Percentiles rank a stretch among this genome's conserved stretches.
Conservation (phyloP, 768 basidiomycete species). For the Macrolepiota albuminosa region DNA sequence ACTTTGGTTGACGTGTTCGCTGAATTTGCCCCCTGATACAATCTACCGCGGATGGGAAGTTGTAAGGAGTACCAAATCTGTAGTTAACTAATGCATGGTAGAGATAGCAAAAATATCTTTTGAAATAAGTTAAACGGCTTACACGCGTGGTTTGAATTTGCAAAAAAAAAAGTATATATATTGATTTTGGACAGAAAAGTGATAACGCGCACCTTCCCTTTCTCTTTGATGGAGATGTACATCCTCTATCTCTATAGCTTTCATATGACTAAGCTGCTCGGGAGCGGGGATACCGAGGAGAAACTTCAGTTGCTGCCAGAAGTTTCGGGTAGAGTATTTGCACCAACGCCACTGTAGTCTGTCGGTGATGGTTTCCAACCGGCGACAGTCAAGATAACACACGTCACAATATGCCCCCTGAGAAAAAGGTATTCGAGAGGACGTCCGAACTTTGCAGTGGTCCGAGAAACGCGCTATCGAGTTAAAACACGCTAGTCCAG, state of each 20-base stretch:
- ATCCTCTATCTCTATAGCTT: not conserved
- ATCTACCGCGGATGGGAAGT: not conserved
- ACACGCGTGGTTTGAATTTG: not conserved
- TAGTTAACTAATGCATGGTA: not conserved
- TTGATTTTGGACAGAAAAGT: not conserved
- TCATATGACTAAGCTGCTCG: not conserved
- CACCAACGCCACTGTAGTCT: not conserved
- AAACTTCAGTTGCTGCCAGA: not conserved
- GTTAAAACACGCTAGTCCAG: not conserved
- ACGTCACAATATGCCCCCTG: not conserved
- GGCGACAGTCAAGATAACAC: not conserved
- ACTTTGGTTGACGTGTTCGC: not conserved
- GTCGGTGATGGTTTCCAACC: conserved; percentile 2
- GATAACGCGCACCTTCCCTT: not conserved
- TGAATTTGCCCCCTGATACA: not conserved
- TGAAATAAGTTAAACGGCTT: not conserved
- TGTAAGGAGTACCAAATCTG: not conserved
- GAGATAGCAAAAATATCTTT: not conserved
- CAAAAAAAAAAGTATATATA: not conserved
- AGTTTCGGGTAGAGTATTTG: not conserved
- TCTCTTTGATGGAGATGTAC: not conserved
- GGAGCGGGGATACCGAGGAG: conserved; percentile 9
- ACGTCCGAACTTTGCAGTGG: not conserved
- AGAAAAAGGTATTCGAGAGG: not conserved
- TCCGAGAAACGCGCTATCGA: conserved; percentile 4